Evolutionary conservation across 1,139 yeast species (phyloP).

Genomic region (Yamadazyma taylorii): DNA sequence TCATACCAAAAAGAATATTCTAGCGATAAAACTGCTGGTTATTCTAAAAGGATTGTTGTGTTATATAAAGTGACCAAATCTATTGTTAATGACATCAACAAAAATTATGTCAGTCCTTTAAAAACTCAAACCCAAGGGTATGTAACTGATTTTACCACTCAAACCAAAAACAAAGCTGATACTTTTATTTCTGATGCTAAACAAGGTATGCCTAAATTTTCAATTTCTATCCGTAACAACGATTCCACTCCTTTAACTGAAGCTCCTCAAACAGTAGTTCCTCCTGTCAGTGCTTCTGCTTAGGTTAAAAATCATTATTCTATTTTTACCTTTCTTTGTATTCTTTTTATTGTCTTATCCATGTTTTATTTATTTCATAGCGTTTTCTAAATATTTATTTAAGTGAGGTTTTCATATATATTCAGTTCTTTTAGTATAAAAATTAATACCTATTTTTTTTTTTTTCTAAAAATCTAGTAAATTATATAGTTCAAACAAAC

Average conservation of each 20-base stretch:
- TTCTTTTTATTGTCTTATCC: neutral
- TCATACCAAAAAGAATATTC: slow-evolving; percentile 38
- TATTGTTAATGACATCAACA: slow-evolving; percentile 36
- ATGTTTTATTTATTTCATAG: neutral
- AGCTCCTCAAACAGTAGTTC: slow-evolving; percentile 16
- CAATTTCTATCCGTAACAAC: slow-evolving; percentile 7
- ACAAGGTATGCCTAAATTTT: slow-evolving; percentile 16
- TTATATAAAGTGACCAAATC: slow-evolving; percentile 36
- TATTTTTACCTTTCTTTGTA: neutral
- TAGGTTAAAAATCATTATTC: slow-evolving; percentile 2
- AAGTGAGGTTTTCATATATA: neutral
- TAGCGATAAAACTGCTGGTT: slow-evolving; percentile 15
- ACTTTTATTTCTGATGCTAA: slow-evolving; percentile 34
- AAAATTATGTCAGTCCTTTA: slow-evolving; percentile 41
- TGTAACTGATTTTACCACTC: slow-evolving; percentile 35
- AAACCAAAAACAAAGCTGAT: slow-evolving; percentile 39
- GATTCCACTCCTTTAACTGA: slow-evolving; percentile 13
- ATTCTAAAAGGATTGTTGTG: slow-evolving; percentile 35
- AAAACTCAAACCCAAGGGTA: slow-evolving; percentile 42
- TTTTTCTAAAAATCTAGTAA: too few relatives aligned
- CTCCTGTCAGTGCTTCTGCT: slow-evolving; percentile 20
- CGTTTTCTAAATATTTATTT: neutral
- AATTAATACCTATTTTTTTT: neutral
- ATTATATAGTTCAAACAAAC: too few relatives aligned
- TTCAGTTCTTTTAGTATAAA: neutral